Evolutionary conservation across 805 yeast species (phyloP).

Genomic region (Priceomyces castillae): DNA sequence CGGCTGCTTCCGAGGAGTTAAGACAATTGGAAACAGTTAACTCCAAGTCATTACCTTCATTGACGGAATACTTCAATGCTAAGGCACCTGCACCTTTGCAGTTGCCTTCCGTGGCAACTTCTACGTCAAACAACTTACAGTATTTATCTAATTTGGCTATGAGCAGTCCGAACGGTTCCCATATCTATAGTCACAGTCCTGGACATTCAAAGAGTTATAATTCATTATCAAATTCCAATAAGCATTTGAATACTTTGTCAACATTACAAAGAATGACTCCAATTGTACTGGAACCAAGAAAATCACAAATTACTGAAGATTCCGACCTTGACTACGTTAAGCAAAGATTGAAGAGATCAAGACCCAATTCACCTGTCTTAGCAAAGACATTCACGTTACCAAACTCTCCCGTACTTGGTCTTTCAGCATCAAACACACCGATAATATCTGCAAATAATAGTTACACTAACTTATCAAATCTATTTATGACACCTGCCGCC

Average conservation of each 20-base stretch:
- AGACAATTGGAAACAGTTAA: conserved; percentile 37
- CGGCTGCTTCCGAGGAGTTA: conserved; percentile 56
- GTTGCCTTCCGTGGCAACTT: conserved; percentile 10
- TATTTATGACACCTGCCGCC: conserved; percentile 32
- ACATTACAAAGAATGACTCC: conserved; percentile 68
- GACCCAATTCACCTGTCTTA: conserved; percentile 49
- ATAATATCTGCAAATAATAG: conserved; percentile 41
- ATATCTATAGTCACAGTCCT: not conserved
- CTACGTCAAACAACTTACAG: conserved; percentile 17
- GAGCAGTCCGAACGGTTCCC: conserved; percentile 4
- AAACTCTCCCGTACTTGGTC: conserved; percentile 42
- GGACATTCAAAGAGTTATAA: conserved; percentile 15
- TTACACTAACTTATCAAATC: conserved; percentile 35
- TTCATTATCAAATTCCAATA: conserved; percentile 14
- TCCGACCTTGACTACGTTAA: conserved; percentile 48
- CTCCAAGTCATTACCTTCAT: conserved; percentile 53
- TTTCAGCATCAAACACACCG: conserved; percentile 39
- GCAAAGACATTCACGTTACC: conserved; percentile 38
- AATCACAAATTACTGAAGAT: conserved; percentile 30
- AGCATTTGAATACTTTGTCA: conserved; percentile 34
- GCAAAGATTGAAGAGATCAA: conserved; percentile 43
- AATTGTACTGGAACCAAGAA: conserved; percentile 23
- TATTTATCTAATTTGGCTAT: conserved; percentile 25
- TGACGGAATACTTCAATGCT: conserved; percentile 44
- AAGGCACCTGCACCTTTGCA: conserved; percentile 3